These are phyloP conservation scores for Fusarium pseudoanthophilum DNA, from an alignment of 2,329 filamentous ascomycete species.

Conservation along the genomic window DNA sequence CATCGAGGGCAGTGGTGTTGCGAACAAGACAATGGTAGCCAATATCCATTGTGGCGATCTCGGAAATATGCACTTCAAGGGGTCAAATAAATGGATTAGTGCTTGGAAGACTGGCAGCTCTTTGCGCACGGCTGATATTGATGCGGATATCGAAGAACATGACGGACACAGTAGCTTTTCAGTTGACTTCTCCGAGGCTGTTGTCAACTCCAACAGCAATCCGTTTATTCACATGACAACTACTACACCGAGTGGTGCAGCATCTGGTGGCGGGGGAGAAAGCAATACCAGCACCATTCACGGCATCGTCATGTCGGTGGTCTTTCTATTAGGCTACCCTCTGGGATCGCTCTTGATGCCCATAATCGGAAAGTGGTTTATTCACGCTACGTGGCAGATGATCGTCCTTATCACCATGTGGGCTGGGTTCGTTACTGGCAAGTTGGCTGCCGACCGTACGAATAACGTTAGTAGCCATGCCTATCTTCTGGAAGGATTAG, in stretches of 20 bases:
- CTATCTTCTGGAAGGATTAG: rapidly evolving
- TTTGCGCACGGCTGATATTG: not conserved
- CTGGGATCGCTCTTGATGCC: not conserved
- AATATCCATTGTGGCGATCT: not conserved
- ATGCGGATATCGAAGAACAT: not conserved
- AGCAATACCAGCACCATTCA: not conserved
- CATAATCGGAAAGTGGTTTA: not conserved
- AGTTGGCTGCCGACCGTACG: not conserved
- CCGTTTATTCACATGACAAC: not conserved
- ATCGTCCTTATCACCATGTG: not conserved
- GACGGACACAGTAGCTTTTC: not conserved
- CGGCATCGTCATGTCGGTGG: not conserved
- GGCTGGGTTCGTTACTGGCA: not conserved
- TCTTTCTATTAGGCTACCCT: not conserved
- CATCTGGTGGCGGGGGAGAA: not conserved
- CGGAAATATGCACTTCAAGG: not conserved
- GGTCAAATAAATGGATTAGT: not conserved
- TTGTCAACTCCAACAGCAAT: not conserved
- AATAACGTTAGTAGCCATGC: not conserved
- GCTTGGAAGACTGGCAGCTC: not conserved
- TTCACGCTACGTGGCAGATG: not conserved
- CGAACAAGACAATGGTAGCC: not conserved
- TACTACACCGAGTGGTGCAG: not conserved
- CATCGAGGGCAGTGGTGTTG: not conserved
- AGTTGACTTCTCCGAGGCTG: not conserved